These are phyloP conservation scores for Neoboletus subvelutipes DNA, from an alignment of 768 basidiomycete genomes.

Conservation along the genomic window DNA sequence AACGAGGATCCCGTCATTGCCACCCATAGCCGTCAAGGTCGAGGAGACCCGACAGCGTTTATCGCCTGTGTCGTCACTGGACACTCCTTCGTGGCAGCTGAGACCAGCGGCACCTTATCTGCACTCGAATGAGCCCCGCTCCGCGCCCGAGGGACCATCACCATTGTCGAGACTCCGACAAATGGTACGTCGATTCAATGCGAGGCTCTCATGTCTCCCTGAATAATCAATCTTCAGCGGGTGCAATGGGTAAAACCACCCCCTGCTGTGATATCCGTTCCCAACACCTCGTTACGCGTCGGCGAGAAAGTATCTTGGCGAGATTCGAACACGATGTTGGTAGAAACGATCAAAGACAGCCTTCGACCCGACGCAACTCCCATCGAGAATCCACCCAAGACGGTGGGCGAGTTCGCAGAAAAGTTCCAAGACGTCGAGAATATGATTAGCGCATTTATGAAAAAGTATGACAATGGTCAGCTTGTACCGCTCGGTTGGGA, in stretches of 20 bases:
- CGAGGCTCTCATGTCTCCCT: neutral
- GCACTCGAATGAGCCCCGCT: neutral
- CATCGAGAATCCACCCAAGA: slow-evolving; percentile 16
- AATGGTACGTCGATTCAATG: slow-evolving; percentile 5
- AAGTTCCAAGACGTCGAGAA: slow-evolving; percentile 18
- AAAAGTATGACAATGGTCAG: slow-evolving; percentile 19
- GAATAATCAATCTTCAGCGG: neutral
- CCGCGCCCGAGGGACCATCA: slow-evolving; percentile 1
- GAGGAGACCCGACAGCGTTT: slow-evolving; percentile 16
- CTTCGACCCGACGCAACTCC: neutral
- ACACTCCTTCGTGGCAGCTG: neutral
- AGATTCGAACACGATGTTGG: slow-evolving; percentile 4
- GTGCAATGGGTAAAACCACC: neutral
- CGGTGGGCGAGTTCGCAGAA: slow-evolving; percentile 21
- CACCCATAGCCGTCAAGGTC: slow-evolving; percentile 30
- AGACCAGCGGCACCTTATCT: neutral
- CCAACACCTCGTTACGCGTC: neutral
- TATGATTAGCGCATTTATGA: slow-evolving; percentile 23
- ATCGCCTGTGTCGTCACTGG: neutral
- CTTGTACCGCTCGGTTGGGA: slow-evolving; percentile 29
- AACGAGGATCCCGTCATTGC: slow-evolving; percentile 25
- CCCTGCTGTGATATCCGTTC: neutral
- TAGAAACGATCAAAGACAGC: slow-evolving; percentile 12
- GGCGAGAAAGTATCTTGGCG: neutral
- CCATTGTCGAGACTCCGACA: neutral